phyloP scores from a whole-genome alignment of 257 asterid species.

The Dorcoceras hygrometricum region DNA sequence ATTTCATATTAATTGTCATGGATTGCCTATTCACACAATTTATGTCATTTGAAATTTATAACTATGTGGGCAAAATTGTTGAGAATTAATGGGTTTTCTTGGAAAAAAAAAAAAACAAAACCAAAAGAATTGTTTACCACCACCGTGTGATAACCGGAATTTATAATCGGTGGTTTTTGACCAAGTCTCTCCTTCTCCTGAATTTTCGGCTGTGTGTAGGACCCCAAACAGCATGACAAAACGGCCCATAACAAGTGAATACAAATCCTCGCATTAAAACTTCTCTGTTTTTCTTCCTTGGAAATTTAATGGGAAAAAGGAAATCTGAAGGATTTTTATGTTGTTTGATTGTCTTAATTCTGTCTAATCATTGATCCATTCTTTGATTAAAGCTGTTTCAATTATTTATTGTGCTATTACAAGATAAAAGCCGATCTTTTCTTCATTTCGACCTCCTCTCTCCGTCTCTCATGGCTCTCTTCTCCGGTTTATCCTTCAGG shows the following conservation, averaged over 20 bases:
- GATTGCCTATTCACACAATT: too few species aligned
- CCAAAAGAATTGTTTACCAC: too few species aligned
- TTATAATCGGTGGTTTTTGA: slow-evolving; percentile 21
- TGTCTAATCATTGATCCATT: background rate
- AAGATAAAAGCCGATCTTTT: slow-evolving; percentile 5
- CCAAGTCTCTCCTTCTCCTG: slow-evolving; percentile 3
- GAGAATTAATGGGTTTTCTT: too few species aligned
- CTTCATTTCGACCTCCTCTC: slow-evolving; percentile 22
- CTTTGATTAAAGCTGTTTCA: slow-evolving; percentile 28
- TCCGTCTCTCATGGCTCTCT: slow-evolving; percentile 17
- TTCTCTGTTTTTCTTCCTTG: background rate
- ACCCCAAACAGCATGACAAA: slow-evolving; percentile 18
- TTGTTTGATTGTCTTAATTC: background rate
- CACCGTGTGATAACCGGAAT: too few species aligned
- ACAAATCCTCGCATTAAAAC: background rate
- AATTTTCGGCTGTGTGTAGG: slow-evolving; percentile 7
- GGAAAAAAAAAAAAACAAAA: too few species aligned
- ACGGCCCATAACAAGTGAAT: slow-evolving; percentile 10
- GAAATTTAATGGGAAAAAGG: background rate
- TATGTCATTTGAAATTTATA: too few species aligned
- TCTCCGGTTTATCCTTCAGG: slow-evolving; percentile 25
- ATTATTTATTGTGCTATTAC: slow-evolving; percentile 25
- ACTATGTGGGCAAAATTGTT: too few species aligned
- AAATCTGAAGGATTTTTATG: background rate
- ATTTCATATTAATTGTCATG: too few species aligned